Evolutionary conservation across 768 basidiomycete genomes (phyloP).

Genomic region (Suillus ampliporus): DNA sequence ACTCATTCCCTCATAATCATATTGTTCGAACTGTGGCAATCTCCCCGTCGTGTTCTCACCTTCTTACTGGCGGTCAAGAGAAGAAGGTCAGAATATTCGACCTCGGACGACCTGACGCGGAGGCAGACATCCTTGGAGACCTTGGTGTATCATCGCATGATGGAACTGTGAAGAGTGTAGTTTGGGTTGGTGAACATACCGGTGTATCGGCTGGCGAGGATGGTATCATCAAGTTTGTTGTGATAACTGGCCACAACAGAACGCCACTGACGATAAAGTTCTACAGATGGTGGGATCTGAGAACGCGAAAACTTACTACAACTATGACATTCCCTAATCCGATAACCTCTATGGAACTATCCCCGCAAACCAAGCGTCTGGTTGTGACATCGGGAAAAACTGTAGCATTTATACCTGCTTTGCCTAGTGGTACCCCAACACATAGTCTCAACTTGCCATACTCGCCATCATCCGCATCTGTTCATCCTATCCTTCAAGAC

Average conservation of each 20-base stretch:
- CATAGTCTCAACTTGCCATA: conserved; percentile 84
- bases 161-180: conserved; percentile 89
- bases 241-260: neutral
- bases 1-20: conserved; percentile 98
- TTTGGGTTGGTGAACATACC: conserved; percentile 89
- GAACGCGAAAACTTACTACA: conserved; percentile 74
- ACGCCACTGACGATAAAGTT: conserved; percentile 20
- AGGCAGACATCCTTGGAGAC: conserved; percentile 80
- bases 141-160: conserved; percentile 72
- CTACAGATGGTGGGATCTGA: conserved; percentile 94
- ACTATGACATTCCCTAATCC: conserved; percentile 75
- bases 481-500: conserved; percentile 88
- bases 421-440: conserved; percentile 64
- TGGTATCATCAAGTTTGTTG: conserved; percentile 77
- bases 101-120: conserved; percentile 82
- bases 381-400: conserved; percentile 92
- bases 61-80: conserved; percentile 94
- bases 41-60: conserved; percentile 68
- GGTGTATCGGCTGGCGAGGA: conserved; percentile 94
- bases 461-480: conserved; percentile 90
- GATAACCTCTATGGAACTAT: conserved; percentile 95
- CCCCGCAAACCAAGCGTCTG: conserved; percentile 77
- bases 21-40: conserved; percentile 96
- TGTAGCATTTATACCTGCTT: conserved; percentile 87
- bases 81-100: conserved; percentile 98